Conservation (phyloP, 1,284 basidiomycete genomes). For the Vanrija sp. region DNA sequence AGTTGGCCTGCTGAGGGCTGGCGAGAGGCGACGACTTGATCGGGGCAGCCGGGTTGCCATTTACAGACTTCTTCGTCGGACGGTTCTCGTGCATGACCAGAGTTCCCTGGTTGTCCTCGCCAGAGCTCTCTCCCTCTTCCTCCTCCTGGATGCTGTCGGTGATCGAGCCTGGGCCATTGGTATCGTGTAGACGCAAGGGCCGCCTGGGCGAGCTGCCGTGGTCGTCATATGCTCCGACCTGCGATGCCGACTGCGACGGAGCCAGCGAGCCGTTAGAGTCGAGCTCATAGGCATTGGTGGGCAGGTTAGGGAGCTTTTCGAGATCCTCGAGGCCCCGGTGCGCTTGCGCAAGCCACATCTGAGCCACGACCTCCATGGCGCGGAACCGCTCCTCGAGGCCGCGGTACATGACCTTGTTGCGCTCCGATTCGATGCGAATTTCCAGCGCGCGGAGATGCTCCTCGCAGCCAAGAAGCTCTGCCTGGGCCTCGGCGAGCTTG, state of each 20-base stretch:
- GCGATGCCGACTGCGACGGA: constrained; percentile 49
- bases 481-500: constrained; percentile 48
- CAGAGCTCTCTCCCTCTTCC: constrained; percentile 40
- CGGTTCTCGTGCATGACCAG: constrained; percentile 47
- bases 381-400: constrained; percentile 48
- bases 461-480: constrained; percentile 48
- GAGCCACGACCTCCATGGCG: constrained; percentile 47
- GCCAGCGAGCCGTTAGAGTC: constrained; percentile 50
- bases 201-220: constrained; percentile 2
- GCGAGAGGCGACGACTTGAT: constrained; percentile 21
- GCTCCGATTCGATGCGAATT: constrained; percentile 45
- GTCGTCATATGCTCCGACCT: constrained; percentile 40
- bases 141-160: constrained; percentile 47
- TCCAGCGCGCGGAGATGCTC: constrained; percentile 46
- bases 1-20: not conserved
- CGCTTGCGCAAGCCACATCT: constrained; percentile 48
- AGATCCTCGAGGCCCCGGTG: constrained; percentile 44
- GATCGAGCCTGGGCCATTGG: constrained; percentile 32
- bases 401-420: constrained; percentile 48
- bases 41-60: not conserved
- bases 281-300: constrained; percentile 42
- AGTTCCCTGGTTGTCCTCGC: constrained; percentile 31
- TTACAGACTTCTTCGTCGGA: constrained; percentile 1
- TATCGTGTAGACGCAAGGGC: constrained; percentile 7
- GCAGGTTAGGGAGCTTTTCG: constrained; percentile 32